A percentile compares a stretch with the other conserved stretches of the same genome.
phyloP scores from a whole-genome alignment of 2,329 filamentous ascomycete species.

The Hysterium pulicare region DNA sequence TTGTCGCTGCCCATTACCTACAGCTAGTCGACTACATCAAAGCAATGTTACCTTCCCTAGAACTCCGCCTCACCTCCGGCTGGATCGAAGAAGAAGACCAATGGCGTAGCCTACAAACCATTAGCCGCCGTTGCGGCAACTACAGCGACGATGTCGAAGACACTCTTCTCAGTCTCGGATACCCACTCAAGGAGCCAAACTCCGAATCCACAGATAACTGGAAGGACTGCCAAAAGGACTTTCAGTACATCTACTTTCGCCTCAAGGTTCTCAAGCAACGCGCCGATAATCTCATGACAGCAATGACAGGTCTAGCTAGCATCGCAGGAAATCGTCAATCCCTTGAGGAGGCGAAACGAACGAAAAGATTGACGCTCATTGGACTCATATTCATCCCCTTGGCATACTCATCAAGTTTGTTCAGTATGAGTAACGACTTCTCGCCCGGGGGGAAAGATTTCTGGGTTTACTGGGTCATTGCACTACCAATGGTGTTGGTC shows the following conservation, averaged over 20 bases:
- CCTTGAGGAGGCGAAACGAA: slow-evolving; percentile 33
- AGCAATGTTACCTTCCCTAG: slow-evolving; percentile 31
- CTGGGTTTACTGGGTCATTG: slow-evolving; percentile 32
- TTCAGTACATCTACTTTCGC: slow-evolving; percentile 32
- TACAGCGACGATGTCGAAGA: slow-evolving; percentile 36
- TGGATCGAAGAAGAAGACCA: slow-evolving; percentile 34
- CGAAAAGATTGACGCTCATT: slow-evolving; percentile 31
- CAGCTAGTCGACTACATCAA: slow-evolving; percentile 35
- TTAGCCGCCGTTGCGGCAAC: slow-evolving; percentile 32
- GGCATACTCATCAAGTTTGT: slow-evolving; percentile 29
- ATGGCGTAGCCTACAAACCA: slow-evolving; percentile 31
- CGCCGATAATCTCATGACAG: slow-evolving; percentile 30
- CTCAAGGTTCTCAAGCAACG: slow-evolving; percentile 31
- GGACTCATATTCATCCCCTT: slow-evolving; percentile 33
- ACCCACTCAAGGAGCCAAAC: slow-evolving; percentile 13
- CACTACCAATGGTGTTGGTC: slow-evolving; percentile 21
- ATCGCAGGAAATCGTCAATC: slow-evolving; percentile 34
- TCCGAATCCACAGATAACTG: slow-evolving; percentile 11
- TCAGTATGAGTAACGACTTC: slow-evolving; percentile 33
- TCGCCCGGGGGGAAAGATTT: slow-evolving; percentile 25
- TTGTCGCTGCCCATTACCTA: slow-evolving; percentile 30
- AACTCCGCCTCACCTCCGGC: slow-evolving; percentile 27
- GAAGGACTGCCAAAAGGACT: slow-evolving; percentile 27
- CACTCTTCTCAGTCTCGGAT: slow-evolving; percentile 26
- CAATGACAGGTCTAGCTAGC: slow-evolving; percentile 32